Evolutionary conservation across 106 monocot species (phyloP), one percentile per base, ranked within the genome.

Genomic region (Cymbidium sinense): DNA sequence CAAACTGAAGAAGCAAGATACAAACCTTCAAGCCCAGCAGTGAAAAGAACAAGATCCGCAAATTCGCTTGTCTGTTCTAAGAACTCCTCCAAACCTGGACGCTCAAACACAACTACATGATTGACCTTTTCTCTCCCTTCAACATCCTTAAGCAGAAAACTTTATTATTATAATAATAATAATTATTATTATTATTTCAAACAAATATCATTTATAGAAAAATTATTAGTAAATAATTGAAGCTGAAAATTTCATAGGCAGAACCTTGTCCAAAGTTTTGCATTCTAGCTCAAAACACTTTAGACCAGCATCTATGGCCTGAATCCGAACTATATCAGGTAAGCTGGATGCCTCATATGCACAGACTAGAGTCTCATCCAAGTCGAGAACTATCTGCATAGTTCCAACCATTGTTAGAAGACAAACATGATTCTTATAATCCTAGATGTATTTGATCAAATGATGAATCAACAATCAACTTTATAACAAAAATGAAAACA

Each of bases 331-430:
- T 64, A 86, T 74, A 73, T 80, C 43, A 54, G 96, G 89, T 65
- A 96, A 76, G 77, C 89, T 91, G 64, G 90, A 91, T 61, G 93
- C 84, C 80, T 96, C 93, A 65, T 93, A 96, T 78, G 96, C 96
- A 80, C 93, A 93, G 69, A 96, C 96, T 76, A 96, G 87, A 65
- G 96, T 96, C 80, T 96, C 96, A 84, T 96, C 93, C 79, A 96
- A 86, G 79, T 96, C 96, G 8, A 96, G 89, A 28, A 93, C 96
- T 23, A 96, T 84, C 95, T 96, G 84, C 77, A 83, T 25, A 78
- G 47, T 75, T 75, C 20, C 29, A 50, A 50, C 27, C 9, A 75
- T 39, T 30, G 35, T 23, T 41, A 7, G 11, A 30, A 50, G 2
- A 29, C 29, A 9, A 75, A 28, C 23, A 47, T 47, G 30, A 75